phyloP scores from a whole-genome alignment of 2,329 filamentous ascomycete species.

The Dothideomycetes sp. region DNA sequence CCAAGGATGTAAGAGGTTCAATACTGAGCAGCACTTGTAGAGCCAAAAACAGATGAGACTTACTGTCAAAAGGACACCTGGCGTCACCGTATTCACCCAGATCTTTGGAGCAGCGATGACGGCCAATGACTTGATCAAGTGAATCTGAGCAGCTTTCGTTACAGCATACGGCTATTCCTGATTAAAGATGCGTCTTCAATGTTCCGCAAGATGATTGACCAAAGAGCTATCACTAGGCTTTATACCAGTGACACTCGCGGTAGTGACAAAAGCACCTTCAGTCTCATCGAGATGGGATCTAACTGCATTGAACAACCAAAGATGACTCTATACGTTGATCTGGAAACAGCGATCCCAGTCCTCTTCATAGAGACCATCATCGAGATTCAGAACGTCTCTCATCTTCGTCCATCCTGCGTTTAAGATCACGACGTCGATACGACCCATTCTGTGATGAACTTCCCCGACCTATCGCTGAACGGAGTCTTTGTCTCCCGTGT shows the following conservation, averaged over 20 bases:
- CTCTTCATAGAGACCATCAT: conserved; percentile 41
- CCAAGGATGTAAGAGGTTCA: no score
- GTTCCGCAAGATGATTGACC: not conserved
- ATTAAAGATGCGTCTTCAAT: not conserved
- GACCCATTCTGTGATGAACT: conserved; percentile 6
- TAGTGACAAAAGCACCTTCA: conserved; percentile 43
- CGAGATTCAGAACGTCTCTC: conserved; percentile 32
- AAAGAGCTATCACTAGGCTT: conserved; percentile 41
- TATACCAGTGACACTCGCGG: conserved; percentile 43
- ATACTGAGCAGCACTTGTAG: no score
- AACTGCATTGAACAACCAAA: conserved; percentile 44
- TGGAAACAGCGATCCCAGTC: conserved; percentile 47
- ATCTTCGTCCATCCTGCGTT: conserved; percentile 38
- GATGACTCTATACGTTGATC: conserved; percentile 48
- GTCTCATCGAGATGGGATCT: conserved; percentile 36
- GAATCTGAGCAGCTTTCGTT: conserved; percentile 22
- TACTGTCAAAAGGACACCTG: conserved; percentile 36
- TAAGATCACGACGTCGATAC: conserved; percentile 10
- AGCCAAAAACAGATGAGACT: no score
- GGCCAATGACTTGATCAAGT: conserved; percentile 41
- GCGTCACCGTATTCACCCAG: conserved; percentile 44
- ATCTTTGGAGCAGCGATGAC: conserved; percentile 38
- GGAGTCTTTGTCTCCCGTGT: conserved; percentile 6
- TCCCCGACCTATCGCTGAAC: conserved; percentile 7
- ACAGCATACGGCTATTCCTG: conserved; percentile 19